Conservation (phyloP, 768 basidiomycete genomes). For the Boletus edulis region DNA sequence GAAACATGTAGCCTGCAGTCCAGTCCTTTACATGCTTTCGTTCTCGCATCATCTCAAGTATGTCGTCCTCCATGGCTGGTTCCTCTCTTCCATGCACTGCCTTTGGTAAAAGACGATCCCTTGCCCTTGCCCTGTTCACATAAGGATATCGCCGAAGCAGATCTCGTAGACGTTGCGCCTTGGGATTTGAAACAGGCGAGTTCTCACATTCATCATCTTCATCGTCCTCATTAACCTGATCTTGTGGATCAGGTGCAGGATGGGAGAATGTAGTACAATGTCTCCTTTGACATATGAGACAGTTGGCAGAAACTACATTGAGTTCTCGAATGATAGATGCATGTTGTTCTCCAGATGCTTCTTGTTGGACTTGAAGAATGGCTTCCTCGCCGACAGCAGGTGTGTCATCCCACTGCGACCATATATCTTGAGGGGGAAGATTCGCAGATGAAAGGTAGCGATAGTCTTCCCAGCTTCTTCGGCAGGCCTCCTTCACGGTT, state of each 20-base stretch:
- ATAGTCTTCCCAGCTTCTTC: conserved; percentile 3
- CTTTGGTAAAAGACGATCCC: neutral
- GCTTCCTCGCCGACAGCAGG: neutral
- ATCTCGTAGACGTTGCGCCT: neutral
- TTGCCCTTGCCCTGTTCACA: neutral
- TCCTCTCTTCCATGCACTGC: neutral
- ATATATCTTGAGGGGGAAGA: neutral
- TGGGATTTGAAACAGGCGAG: too few relatives aligned
- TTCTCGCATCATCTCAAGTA: neutral
- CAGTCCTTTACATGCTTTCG: neutral
- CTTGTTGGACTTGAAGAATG: too few relatives aligned
- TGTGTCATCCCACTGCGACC: neutral
- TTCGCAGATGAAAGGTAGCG: neutral
- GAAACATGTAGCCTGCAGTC: neutral
- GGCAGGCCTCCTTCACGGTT: neutral
- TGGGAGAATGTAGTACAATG: too few relatives aligned
- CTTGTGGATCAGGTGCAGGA: too few relatives aligned
- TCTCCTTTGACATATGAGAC: neutral
- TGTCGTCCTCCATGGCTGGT: too few relatives aligned
- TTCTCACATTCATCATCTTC: too few relatives aligned
- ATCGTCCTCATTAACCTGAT: too few relatives aligned
- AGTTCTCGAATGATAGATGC: neutral
- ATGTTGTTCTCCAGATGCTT: neutral
- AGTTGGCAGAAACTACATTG: neutral
- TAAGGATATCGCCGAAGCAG: neutral